Base-by-base conservation (phyloP, 805 yeast genomes). In the Jamesozyma spencerorum region DNA sequence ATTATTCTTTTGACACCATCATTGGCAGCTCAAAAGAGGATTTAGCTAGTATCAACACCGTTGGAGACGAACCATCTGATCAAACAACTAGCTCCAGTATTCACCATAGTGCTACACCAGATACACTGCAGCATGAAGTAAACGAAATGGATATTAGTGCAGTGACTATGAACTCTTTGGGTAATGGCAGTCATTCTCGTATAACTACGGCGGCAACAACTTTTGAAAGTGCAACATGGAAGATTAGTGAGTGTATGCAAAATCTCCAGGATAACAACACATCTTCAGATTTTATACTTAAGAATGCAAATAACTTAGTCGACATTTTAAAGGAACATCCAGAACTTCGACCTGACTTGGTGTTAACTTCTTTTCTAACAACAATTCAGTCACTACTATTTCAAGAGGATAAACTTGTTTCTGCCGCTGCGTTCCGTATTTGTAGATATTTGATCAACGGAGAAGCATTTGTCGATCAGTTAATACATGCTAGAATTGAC, bases 341-440 rank as follows among this genome's bases (percentile, higher is more conserved):
- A 0, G 65, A 68, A 20, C 64, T 86, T 27, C 76, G 77, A 51
- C 65, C 72, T 27, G 94, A 85, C 38, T 64, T 88, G 24, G 78
- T 72, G 2, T 55, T 81, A 14, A 67, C 74, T 17, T 73, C 77
- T 1, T 72, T 81, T 39, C 65, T 82, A 19, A 68, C 67, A 38
- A 63, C 77, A 26, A 68, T 88, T 10, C 83, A 78, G 50, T 69
- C 71, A 17, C 65, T 86, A 55, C 58, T 88, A 17, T 64, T 75
- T 20, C 77, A 75, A 49, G 67, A 66, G 5, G 70, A 74, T 36
- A 69, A 78, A 22, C 79, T 76, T 42, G 81, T 85, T 1, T 69
- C 80, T 6, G 82, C 88, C 0, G 72, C 86, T 2, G 95, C 88
- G 0, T 86, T 78, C 57, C 67, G 94, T 37, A 69, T 86, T 1